phyloP scores from a whole-genome alignment of 768 basidiomycete genomes.

The Pulveroboletus sp. region DNA sequence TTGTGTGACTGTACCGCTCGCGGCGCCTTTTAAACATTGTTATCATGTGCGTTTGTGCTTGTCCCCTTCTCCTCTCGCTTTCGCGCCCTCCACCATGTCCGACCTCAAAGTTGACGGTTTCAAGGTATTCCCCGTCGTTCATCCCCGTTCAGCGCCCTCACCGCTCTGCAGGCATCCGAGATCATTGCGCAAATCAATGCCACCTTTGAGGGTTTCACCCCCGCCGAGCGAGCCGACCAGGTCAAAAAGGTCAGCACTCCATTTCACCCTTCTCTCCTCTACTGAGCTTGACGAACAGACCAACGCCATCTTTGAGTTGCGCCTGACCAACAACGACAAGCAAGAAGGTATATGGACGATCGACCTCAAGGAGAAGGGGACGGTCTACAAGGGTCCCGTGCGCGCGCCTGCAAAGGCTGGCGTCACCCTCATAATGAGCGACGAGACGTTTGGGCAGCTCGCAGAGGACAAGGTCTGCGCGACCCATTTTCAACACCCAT shows the following conservation, averaged over 20 bases:
- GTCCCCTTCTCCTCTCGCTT: no score
- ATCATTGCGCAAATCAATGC: conserved; percentile 52
- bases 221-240: conserved; percentile 61
- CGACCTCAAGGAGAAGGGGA: conserved; percentile 84
- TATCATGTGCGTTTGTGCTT: background rate
- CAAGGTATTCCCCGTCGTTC: conserved; percentile 42
- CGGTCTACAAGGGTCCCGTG: conserved; percentile 65
- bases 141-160: background rate
- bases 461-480: conserved; percentile 64
- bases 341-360: conserved; percentile 85
- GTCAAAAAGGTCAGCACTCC: conserved; percentile 65
- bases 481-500: background rate
- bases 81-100: conserved; percentile 46
- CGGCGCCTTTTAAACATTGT: background rate
- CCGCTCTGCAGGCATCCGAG: conserved; percentile 57
- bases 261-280: background rate
- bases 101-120: conserved; percentile 74
- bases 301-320: conserved; percentile 85
- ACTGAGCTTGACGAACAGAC: conserved; percentile 43
- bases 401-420: conserved; percentile 61
- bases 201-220: conserved; percentile 52
- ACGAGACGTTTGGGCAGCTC: conserved; percentile 71
- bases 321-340: conserved; percentile 69
- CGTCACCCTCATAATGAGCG: conserved; percentile 76
- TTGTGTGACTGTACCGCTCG: background rate